Evolutionary conservation across 139 green algal species (phyloP).

Genomic region (Tetradesmus lagerheimii): DNA sequence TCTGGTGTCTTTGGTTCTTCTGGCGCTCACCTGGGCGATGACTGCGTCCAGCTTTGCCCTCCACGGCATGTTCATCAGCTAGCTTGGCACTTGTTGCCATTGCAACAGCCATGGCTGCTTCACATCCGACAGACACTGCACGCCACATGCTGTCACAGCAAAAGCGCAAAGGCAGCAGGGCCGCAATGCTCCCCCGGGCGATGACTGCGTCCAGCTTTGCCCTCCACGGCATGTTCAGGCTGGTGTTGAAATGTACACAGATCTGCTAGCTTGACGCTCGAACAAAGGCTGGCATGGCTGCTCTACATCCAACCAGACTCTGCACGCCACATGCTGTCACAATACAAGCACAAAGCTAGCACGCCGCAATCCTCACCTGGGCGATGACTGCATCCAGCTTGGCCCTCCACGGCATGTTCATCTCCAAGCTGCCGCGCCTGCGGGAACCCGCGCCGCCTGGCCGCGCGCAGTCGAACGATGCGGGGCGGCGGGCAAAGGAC

Average conservation of each 20-base stretch:
- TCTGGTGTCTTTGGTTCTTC: too few relatives aligned
- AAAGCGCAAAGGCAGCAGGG: too few relatives aligned
- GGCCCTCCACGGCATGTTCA: constrained; percentile 43
- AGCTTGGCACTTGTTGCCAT: too few relatives aligned
- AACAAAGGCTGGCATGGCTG: too few relatives aligned
- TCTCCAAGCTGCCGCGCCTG: constrained; percentile 27
- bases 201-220: constrained; percentile 24
- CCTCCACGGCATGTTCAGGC: constrained; percentile 43
- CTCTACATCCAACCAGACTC: too few relatives aligned
- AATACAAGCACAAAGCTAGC: background rate
- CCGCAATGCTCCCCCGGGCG: background rate
- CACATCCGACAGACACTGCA: too few relatives aligned
- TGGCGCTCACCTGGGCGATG: constrained; percentile 22
- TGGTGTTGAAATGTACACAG: too few relatives aligned
- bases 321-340: too few relatives aligned
- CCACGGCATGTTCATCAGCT: constrained; percentile 47
- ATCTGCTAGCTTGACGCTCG: too few relatives aligned
- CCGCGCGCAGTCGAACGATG: constrained; percentile 29
- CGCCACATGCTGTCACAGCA: background rate
- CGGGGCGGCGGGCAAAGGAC: background rate
- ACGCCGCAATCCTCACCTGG: background rate
- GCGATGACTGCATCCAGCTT: constrained; percentile 40
- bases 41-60: constrained; percentile 9
- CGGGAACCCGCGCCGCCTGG: background rate
- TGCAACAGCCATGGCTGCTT: too few relatives aligned